These are phyloP conservation scores for Pachyrhizus erosus DNA, from an alignment of 306 rosid genomes.

Conservation along the genomic window DNA sequence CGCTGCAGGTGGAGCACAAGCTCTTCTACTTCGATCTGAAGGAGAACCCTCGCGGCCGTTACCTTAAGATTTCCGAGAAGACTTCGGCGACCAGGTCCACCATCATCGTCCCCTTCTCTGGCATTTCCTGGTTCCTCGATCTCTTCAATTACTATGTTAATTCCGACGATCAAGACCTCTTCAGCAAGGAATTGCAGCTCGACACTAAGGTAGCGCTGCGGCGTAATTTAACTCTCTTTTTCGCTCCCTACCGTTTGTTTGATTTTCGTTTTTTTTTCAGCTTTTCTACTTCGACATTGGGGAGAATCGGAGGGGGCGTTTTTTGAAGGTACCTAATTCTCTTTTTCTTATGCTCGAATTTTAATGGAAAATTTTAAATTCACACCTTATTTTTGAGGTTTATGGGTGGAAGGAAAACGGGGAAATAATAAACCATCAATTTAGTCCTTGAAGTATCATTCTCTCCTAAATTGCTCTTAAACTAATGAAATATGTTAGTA, in stretches of 20 bases:
- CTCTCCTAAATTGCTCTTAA: too few relatives aligned
- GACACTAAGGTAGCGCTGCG: conserved; percentile 72
- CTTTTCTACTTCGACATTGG: conserved; percentile 98
- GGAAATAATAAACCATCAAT: too few relatives aligned
- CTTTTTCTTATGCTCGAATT: not conserved
- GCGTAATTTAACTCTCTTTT: not conserved
- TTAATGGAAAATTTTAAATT: not conserved
- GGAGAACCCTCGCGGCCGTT: conserved; percentile 98
- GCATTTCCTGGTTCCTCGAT: conserved; percentile 98
- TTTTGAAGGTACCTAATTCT: conserved; percentile 74
- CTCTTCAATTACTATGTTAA: conserved; percentile 95
- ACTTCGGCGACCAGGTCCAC: conserved; percentile 99
- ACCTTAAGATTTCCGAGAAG: conserved; percentile 96
- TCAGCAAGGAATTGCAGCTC: conserved; percentile 99
- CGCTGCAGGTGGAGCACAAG: conserved; percentile 98
- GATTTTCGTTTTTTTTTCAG: conserved; percentile 42
- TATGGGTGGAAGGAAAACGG: not conserved
- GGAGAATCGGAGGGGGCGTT: conserved; percentile 99
- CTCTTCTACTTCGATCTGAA: conserved; percentile 99
- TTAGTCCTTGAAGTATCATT: too few relatives aligned
- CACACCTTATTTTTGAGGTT: not conserved
- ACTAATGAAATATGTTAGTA: too few relatives aligned
- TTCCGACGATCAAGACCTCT: conserved; percentile 90
- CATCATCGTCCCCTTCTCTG: conserved; percentile 95
- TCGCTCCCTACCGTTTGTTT: not conserved